Evolutionary conservation across 495 filamentous ascomycete species (phyloP), one percentile per base, ranked within the genome.

Genomic region (Aspergillus baeticus): DNA sequence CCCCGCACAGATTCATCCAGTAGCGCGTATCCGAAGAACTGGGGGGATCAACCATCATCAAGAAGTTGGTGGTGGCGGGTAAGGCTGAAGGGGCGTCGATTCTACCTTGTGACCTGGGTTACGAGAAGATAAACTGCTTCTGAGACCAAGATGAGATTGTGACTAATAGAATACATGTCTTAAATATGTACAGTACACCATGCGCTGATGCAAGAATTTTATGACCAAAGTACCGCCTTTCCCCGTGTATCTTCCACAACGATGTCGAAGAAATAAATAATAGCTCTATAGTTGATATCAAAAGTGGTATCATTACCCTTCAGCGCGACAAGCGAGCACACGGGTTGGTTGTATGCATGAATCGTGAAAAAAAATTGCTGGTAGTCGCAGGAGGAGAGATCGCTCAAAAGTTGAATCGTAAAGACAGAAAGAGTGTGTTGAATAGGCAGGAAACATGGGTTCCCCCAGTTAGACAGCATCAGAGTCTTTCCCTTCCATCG

Each of bases 271-370:
- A 48, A 39, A 51, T 51, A 62, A 63, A 47, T 62, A 47, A 59
- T 56, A 35, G 52, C 26, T 74, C 67, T 73, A 73, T 70, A 33
- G 39, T 22, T 59, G 44, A 53, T 54, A 55, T 59, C 57, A 45
- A 47, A 69, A 66, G 69, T 61, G 62, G 61, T 64, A 69, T 71
- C 66, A 62, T 49, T 13, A 61, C 56, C 20, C 31, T 49, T 17
- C 21, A 10, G 46, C 36, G 33, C 22, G 55, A 62, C 36, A 43
- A 43, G 59, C 42, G 20, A 43, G 46, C 52, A 47, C 56, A 54
- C 31, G 34, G 55, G 35, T 59, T 51, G 46, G 50, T 37, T 57
- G 54, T 59, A 56, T 60, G 59, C 58, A 38, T 42, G 17, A 26
- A 36, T 43, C 55, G 54, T 63, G 61, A 61, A 46, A 54, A 72